A percentile compares a stretch with the other conserved stretches of the same genome.
Evolutionary conservation across 116 monocot genomes (phyloP).

Genomic region (Zostera marina): DNA sequence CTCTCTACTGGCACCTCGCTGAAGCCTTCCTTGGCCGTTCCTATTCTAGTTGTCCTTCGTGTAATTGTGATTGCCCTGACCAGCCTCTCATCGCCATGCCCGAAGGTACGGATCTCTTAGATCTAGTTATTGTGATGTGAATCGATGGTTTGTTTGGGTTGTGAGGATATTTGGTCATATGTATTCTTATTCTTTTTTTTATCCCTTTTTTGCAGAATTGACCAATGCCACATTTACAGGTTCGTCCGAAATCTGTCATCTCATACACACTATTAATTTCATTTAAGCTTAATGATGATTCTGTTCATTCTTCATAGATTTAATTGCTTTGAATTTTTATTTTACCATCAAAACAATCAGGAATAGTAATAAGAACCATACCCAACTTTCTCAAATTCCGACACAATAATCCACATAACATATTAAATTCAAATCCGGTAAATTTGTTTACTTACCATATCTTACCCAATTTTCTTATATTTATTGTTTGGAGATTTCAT

Average conservation of each 20-base stretch:
- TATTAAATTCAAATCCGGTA: no score
- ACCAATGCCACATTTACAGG: constrained; percentile 19
- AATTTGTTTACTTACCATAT: no score
- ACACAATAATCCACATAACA: no score
- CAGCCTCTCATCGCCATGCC: constrained; percentile 55
- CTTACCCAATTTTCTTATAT: no score
- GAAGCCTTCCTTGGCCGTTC: constrained; percentile 23
- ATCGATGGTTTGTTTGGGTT: not conserved
- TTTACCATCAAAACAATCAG: no score
- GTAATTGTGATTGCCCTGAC: constrained; percentile 61
- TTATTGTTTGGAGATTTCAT: no score
- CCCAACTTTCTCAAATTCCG: no score
- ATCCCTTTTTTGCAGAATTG: constrained; percentile 15
- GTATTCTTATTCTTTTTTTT: not conserved
- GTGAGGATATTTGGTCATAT: no score
- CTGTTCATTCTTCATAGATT: not conserved
- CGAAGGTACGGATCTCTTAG: constrained; percentile 20
- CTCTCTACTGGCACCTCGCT: constrained; percentile 72
- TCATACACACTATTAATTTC: not conserved
- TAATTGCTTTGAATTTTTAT: not conserved
- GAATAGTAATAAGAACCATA: no score
- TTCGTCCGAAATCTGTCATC: not conserved
- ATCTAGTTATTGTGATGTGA: not conserved
- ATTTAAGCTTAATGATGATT: not conserved
- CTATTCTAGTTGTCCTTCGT: constrained; percentile 12